Conservation (phyloP, 208 protist genomes). For the Leptomonas pyrrhocoris region DNA sequence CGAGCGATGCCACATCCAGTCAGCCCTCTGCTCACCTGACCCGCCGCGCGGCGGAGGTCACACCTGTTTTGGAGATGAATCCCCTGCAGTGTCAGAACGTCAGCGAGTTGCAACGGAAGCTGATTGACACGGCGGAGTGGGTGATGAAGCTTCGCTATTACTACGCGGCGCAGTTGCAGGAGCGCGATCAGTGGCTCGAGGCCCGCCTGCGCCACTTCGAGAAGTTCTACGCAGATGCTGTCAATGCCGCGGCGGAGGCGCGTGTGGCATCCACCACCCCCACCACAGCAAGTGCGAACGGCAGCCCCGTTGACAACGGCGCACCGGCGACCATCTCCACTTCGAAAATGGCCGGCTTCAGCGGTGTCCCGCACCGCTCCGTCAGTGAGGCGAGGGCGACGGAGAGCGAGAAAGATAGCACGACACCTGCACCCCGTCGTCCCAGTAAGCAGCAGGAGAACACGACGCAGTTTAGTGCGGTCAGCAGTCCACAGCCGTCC, state of each 20-base stretch:
- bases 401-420: slow-evolving; percentile 6
- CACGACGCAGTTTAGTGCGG: neutral
- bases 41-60: slow-evolving; percentile 57
- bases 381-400: neutral
- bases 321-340: slow-evolving; percentile 15
- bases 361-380: neutral
- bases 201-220: slow-evolving; percentile 51
- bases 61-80: slow-evolving; percentile 59
- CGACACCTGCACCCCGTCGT: neutral
- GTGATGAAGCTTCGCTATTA: slow-evolving; percentile 44
- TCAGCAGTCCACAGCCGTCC: slow-evolving; percentile 15
- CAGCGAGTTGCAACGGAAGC: slow-evolving; percentile 50
- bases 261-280: neutral
- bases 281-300: neutral
- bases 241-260: neutral
- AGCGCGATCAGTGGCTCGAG: slow-evolving; percentile 51
- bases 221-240: slow-evolving; percentile 11
- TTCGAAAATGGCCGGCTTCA: neutral
- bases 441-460: neutral
- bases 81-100: slow-evolving; percentile 56
- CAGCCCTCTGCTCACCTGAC: slow-evolving; percentile 33
- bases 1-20: slow-evolving; percentile 23
- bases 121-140: slow-evolving; percentile 72
- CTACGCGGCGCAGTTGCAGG: slow-evolving; percentile 57
- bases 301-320: slow-evolving; percentile 7